phyloP scores from a whole-genome alignment of 306 rosid genomes.

The Notholithocarpus densiflorus region DNA sequence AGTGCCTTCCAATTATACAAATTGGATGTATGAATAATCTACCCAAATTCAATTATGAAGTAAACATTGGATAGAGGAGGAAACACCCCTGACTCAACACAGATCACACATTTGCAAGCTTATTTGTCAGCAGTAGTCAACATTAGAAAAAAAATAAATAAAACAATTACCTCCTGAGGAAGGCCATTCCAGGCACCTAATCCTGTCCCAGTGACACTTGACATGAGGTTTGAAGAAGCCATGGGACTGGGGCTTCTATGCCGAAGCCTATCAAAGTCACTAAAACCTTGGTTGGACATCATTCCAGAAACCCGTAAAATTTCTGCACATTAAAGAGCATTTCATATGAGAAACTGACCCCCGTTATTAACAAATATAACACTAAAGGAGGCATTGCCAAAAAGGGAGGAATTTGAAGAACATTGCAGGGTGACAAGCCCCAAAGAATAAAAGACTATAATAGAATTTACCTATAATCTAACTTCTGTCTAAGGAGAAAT shows the following conservation, averaged over 20 bases:
- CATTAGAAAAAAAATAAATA: neutral
- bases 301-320: conserved; percentile 89
- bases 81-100: neutral
- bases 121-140: neutral
- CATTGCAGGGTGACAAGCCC: neutral
- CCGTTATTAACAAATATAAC: conserved; percentile 5
- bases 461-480: neutral
- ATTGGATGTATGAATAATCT: neutral
- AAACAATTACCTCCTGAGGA: conserved; percentile 72
- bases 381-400: neutral
- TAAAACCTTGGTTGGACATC: conserved; percentile 97
- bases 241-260: conserved; percentile 99
- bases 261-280: conserved; percentile 93
- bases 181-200: conserved; percentile 86
- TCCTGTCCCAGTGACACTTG: conserved; percentile 78
- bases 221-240: conserved; percentile 87
- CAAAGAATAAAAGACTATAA: neutral
- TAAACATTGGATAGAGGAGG: too few species aligned
- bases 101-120: neutral
- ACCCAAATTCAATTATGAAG: neutral
- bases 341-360: conserved; percentile 27
- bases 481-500: conserved; percentile 2
- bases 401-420: neutral
- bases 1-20: neutral
- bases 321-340: conserved; percentile 58